These are phyloP conservation scores for Hypoxylon sp. DNA, from an alignment of 2,329 filamentous ascomycete species.

Conservation along the genomic window DNA sequence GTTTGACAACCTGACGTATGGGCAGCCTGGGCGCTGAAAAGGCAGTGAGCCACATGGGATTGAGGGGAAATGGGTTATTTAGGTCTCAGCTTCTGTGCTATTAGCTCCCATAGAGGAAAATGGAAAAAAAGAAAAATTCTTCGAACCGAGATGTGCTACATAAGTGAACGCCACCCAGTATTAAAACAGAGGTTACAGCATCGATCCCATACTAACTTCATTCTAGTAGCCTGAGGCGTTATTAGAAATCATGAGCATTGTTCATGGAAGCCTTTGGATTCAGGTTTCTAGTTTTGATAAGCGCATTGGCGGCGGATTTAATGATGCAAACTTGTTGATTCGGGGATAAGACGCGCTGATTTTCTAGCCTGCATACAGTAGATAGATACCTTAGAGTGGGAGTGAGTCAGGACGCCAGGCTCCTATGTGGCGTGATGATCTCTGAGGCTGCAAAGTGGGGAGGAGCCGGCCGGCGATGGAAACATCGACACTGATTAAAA, in stretches of 20 bases:
- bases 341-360: conserved; percentile 25
- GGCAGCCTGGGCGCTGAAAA: conserved; percentile 20
- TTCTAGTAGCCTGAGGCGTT: conserved; percentile 15
- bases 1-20: conserved; percentile 19
- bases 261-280: conserved; percentile 11
- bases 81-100: conserved; percentile 38
- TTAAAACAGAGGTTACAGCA: conserved; percentile 14
- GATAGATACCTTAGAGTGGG: conserved; percentile 8
- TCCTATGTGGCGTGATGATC: conserved; percentile 38
- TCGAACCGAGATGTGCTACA: conserved; percentile 23
- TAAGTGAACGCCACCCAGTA: conserved; percentile 2
- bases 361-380: conserved; percentile 12
- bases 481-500: conserved; percentile 18
- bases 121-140: conserved; percentile 21
- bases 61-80: conserved; percentile 19
- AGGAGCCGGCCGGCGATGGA: conserved; percentile 16
- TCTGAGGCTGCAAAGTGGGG: conserved; percentile 26
- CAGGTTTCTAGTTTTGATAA: conserved; percentile 12
- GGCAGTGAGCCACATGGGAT: conserved; percentile 16
- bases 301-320: conserved; percentile 19
- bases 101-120: conserved; percentile 37
- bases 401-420: conserved; percentile 38
- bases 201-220: conserved; percentile 14
- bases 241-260: not conserved
- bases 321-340: conserved; percentile 21